phyloP scores from a whole-genome alignment of 164 flowering plant genomes.

The Tetracentron sinense region DNA sequence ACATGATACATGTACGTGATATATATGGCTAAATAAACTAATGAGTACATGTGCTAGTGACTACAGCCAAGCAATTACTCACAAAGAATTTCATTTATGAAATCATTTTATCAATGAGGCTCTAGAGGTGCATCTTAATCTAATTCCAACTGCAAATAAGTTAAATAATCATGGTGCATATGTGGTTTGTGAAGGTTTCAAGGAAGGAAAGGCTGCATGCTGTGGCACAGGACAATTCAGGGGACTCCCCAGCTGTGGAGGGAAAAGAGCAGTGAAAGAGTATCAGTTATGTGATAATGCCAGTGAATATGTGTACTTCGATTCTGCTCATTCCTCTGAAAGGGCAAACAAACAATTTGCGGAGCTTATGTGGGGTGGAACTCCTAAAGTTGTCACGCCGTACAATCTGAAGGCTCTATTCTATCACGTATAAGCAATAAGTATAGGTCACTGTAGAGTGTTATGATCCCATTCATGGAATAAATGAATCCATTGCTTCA shows the following conservation, averaged over 20 bases:
- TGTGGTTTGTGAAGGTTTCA: constrained; percentile 31
- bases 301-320: constrained; percentile 39
- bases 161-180: no score
- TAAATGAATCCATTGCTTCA: no score
- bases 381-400: constrained; percentile 1
- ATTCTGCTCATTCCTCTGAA: constrained; percentile 40
- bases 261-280: constrained; percentile 35
- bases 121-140: background rate
- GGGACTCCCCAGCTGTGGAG: constrained; percentile 43
- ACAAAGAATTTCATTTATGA: background rate
- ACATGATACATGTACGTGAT: no score
- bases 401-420: constrained; percentile 25
- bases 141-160: background rate
- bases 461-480: no score
- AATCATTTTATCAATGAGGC: background rate
- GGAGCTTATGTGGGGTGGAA: constrained; percentile 30
- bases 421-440: no score
- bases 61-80: background rate
- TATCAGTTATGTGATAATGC: constrained; percentile 33
- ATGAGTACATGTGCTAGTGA: no score
- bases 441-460: background rate
- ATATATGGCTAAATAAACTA: no score
- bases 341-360: constrained; percentile 24
- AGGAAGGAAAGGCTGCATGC: constrained; percentile 36
- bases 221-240: constrained; percentile 37